Evolutionary conservation across 768 basidiomycete species (phyloP).

Genomic region (Podaxis carcinomalis): DNA sequence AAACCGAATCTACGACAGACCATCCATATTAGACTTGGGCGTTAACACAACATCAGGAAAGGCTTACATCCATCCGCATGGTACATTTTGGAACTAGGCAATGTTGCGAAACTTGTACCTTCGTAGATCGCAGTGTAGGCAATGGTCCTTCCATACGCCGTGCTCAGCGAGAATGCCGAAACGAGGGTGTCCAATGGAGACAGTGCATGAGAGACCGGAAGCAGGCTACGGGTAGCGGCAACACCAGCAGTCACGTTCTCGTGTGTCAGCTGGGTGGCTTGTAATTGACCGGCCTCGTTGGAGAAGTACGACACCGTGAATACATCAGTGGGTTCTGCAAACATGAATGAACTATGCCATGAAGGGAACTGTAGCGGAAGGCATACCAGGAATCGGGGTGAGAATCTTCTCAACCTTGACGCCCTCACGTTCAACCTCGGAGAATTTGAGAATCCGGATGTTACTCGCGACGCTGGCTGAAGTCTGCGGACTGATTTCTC

Average conservation of each 20-base stretch:
- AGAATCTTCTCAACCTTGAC: slow-evolving; percentile 41
- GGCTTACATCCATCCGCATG: slow-evolving; percentile 37
- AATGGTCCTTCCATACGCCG: slow-evolving; percentile 75
- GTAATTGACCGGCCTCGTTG: slow-evolving; percentile 45
- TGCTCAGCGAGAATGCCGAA: slow-evolving; percentile 68
- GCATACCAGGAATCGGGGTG: slow-evolving; percentile 50
- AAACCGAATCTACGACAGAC: neutral
- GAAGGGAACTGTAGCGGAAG: neutral
- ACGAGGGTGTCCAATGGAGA: slow-evolving; percentile 74
- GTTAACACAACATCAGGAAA: neutral
- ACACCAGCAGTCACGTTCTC: slow-evolving; percentile 87
- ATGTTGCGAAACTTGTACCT: slow-evolving; percentile 67
- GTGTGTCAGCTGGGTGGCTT: slow-evolving; percentile 70
- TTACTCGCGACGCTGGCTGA: slow-evolving; percentile 45
- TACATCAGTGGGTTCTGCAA: slow-evolving; percentile 52
- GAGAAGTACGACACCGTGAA: slow-evolving; percentile 68
- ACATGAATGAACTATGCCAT: slow-evolving; percentile 8
- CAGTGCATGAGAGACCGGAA: slow-evolving; percentile 68
- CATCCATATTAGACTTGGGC: neutral
- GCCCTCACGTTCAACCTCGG: slow-evolving; percentile 68
- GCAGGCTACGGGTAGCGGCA: slow-evolving; percentile 68
- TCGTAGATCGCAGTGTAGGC: slow-evolving; percentile 78
- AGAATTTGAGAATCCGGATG: slow-evolving; percentile 59
- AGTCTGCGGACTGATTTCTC: slow-evolving; percentile 47
- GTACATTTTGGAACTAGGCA: slow-evolving; percentile 53